phyloP scores from a whole-genome alignment of 352 stramenopile genomes.

The Plasmopara halstedii region DNA sequence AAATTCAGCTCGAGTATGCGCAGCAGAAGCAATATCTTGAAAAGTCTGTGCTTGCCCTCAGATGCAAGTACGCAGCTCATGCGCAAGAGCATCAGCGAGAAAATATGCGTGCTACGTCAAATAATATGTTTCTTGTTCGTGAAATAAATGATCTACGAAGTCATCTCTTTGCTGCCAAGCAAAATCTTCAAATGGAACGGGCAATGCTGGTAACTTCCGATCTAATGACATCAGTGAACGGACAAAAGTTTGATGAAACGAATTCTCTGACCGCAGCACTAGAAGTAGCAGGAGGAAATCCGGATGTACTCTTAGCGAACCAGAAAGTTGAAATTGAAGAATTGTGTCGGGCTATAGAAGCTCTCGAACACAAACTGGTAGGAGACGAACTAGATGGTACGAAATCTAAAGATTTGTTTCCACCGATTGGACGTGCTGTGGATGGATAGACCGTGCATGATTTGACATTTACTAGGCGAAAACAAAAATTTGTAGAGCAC shows the following conservation, averaged over 20 bases:
- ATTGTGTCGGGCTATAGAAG: slow-evolving; percentile 68
- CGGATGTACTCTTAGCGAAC: slow-evolving; percentile 42
- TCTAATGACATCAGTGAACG: slow-evolving; percentile 17
- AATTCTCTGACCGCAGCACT: slow-evolving; percentile 13
- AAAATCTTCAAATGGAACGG: slow-evolving; percentile 72
- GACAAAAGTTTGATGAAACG: slow-evolving; percentile 11
- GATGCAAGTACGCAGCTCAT: slow-evolving; percentile 83
- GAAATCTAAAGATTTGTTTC: slow-evolving; percentile 20
- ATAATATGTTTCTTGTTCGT: slow-evolving; percentile 88
- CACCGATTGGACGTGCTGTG: slow-evolving; percentile 26
- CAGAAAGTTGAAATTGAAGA: slow-evolving; percentile 68
- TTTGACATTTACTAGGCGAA: too few relatives aligned
- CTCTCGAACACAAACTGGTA: slow-evolving; percentile 58
- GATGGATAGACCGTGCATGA: slow-evolving; percentile 15
- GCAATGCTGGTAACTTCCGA: slow-evolving; percentile 28
- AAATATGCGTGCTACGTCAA: slow-evolving; percentile 54
- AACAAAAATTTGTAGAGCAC: too few relatives aligned
- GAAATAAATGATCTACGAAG: slow-evolving; percentile 90
- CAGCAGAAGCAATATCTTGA: slow-evolving; percentile 90
- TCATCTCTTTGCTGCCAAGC: slow-evolving; percentile 63
- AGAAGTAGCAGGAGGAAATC: slow-evolving; percentile 29
- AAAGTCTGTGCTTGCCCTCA: slow-evolving; percentile 85
- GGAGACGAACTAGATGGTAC: slow-evolving; percentile 1
- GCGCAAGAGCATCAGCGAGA: slow-evolving; percentile 49
- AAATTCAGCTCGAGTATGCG: slow-evolving; percentile 84